phyloP scores from a whole-genome alignment of 352 stramenopile species.

The Phytopythium ostracodes region DNA sequence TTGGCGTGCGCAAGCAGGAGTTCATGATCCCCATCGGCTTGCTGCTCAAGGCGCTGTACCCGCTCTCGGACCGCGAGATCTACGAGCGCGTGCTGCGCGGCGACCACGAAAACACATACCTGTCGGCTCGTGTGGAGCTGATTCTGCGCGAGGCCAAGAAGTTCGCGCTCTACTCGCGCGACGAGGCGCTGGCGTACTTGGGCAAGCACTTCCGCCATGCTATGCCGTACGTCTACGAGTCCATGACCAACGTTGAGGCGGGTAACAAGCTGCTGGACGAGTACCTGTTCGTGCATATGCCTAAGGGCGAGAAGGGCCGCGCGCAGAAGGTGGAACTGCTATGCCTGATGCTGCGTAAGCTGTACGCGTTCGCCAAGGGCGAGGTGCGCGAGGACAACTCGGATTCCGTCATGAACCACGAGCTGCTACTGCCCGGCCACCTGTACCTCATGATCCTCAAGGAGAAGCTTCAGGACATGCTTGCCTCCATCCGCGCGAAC shows the following conservation, averaged over 20 bases:
- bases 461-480: constrained; percentile 97
- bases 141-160: constrained; percentile 96
- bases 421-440: constrained; percentile 94
- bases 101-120: constrained; percentile 96
- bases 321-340: constrained; percentile 93
- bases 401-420: constrained; percentile 99
- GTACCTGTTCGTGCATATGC: constrained; percentile 97
- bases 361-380: constrained; percentile 96
- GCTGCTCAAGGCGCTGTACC: constrained; percentile 95
- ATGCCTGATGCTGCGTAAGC: constrained; percentile 96
- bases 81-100: constrained; percentile 95
- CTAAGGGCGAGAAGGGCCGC: constrained; percentile 82
- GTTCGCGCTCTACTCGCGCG: constrained; percentile 87
- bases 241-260: constrained; percentile 88
- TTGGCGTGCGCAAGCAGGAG: constrained; percentile 97
- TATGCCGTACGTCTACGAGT: constrained; percentile 80
- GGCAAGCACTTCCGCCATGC: constrained; percentile 95
- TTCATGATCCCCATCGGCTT: constrained; percentile 98
- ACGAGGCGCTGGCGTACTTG: constrained; percentile 92
- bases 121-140: constrained; percentile 95
- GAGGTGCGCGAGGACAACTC: constrained; percentile 96
- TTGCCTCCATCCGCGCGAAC: constrained; percentile 69
- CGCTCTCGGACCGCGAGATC: constrained; percentile 93
- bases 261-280: constrained; percentile 89
- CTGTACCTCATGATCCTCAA: constrained; percentile 97